phyloP scores from a whole-genome alignment of 768 basidiomycete species.

The Tubosaeta sp. region DNA sequence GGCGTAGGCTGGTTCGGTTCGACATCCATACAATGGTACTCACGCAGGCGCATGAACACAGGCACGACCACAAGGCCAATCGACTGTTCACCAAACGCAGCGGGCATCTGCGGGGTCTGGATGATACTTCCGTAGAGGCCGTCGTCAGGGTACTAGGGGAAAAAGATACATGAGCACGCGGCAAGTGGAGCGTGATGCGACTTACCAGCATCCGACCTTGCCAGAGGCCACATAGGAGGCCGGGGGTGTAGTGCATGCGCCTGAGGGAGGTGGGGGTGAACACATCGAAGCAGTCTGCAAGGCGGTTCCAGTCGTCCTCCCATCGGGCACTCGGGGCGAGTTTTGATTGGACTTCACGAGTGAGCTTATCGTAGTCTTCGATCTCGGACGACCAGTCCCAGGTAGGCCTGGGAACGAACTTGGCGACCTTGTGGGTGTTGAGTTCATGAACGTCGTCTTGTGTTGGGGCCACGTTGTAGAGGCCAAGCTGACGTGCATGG shows the following conservation, averaged over 20 bases:
- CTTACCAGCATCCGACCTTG: constrained; percentile 60
- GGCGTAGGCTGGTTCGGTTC: constrained; percentile 30
- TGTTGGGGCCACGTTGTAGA: constrained; percentile 38
- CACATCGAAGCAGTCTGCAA: constrained; percentile 43
- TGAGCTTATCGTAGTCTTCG: constrained; percentile 16
- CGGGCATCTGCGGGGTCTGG: constrained; percentile 19
- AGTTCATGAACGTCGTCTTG: constrained; percentile 59
- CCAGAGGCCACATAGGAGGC: constrained; percentile 54
- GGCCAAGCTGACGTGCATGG: constrained; percentile 21
- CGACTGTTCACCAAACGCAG: constrained; percentile 32
- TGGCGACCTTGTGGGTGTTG: constrained; percentile 41
- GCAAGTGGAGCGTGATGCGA: constrained; percentile 6
- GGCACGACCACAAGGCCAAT: constrained; percentile 43
- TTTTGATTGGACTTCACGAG: constrained; percentile 21
- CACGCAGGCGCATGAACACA: constrained; percentile 55
- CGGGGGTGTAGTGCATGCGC: constrained; percentile 43
- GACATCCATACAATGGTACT: constrained; percentile 46
- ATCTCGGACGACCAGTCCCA: constrained; percentile 24
- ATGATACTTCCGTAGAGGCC: constrained; percentile 17
- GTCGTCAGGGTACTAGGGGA: constrained; percentile 20
- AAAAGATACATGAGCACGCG: background rate
- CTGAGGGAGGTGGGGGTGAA: constrained; percentile 26
- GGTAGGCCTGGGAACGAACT: constrained; percentile 16
- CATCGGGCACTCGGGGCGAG: constrained; percentile 39
- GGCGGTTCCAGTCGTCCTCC: constrained; percentile 59